Evolutionary conservation across 305 asterid genomes (phyloP).

Genomic region (Solanum aculeatissimum): DNA sequence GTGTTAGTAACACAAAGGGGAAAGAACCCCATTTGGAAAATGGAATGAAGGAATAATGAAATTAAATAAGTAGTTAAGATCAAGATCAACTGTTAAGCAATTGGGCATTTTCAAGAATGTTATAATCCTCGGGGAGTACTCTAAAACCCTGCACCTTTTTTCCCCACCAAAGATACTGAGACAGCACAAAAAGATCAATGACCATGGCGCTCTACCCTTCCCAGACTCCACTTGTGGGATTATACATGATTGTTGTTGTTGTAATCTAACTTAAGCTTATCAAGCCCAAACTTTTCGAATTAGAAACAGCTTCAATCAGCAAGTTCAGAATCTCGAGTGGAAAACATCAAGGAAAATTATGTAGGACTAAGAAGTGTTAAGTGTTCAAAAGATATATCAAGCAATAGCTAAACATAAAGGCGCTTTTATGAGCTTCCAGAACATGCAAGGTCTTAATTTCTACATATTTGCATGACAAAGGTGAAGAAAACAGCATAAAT

Average conservation of each 20-base stretch:
- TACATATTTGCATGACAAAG: neutral
- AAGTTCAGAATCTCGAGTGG: neutral
- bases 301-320: neutral
- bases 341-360: neutral
- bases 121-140: neutral
- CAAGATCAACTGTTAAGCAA: neutral
- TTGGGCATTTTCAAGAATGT: neutral
- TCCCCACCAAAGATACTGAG: neutral
- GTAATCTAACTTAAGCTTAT: neutral
- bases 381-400: neutral
- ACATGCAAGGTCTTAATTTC: neutral
- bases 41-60: neutral
- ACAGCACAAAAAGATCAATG: neutral
- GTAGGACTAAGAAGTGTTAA: neutral
- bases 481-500: neutral
- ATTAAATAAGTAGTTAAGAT: neutral
- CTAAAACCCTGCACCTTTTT: neutral
- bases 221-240: neutral
- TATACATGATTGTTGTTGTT: neutral
- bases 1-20: neutral
- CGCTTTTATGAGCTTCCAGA: neutral
- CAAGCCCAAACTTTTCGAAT: neutral
- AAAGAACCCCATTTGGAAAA: neutral
- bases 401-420: neutral
- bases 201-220: neutral